Base-by-base conservation (phyloP, 2,329 filamentous ascomycete species). In the Pyrenophora graminea region DNA sequence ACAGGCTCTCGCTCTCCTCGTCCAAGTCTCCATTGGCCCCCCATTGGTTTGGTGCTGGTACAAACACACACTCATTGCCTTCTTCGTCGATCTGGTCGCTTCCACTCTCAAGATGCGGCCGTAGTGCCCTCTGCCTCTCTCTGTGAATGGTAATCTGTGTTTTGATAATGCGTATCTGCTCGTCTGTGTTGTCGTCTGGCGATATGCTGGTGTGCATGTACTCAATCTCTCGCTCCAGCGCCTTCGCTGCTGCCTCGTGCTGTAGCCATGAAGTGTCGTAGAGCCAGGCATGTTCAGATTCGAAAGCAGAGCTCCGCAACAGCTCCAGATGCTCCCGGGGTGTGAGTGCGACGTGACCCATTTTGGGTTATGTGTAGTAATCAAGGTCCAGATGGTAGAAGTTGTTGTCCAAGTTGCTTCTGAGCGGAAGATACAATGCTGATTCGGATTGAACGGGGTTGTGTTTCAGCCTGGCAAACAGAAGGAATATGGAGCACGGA, bases 1-100 rank as follows among this genome's bases (percentile, higher is more conserved):
- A 70, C 34, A 73, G 47, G 25, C 67, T 71, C 39, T 70, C 69
- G 39, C 69, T 72, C 58, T 71, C 69, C 53, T 73, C 70, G 39
- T 73, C 69, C 30, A 73, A 49, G 39, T 73, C 70, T 12, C 69
- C 69, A 19, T 72, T 71, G 2, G 68, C 69, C 7, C 70, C 69
- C 69, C 69, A 72, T 47, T 71, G 69, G 39, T 71, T 73, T n/a
- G 70, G 69, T 18, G 69, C 69, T 9, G 70, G 66, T 18, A 71
- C 66, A 45, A 73, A 72, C 27, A 69, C 66, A 44, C 68, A 71
- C 43, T 71, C 68, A 38, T 70, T 68, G 17, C 70, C 70, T 47
- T 71, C 68, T 36, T 63, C 70, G 40, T 73, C 70, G 25, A 69
- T 62, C 25, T 64, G 57, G 36, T 66, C 70, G 43, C 70, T 73